Evolutionary conservation across 345 rosid species (phyloP).

Genomic region (Trapa bicornis): DNA sequence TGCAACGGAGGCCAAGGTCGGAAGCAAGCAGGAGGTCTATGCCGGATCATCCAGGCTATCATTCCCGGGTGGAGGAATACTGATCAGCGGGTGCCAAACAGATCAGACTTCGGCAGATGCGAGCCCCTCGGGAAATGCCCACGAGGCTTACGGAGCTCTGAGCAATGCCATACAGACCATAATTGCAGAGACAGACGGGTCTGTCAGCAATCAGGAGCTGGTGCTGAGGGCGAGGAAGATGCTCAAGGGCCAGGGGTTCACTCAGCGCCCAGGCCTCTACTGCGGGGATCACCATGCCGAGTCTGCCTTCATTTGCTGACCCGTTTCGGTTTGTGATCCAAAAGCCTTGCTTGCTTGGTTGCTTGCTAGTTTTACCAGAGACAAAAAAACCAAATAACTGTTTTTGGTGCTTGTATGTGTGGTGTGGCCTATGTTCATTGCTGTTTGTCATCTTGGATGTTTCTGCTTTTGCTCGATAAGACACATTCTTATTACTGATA

Average conservation of each 20-base stretch:
- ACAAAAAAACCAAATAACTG: too few relatives aligned
- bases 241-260: conserved; percentile 67
- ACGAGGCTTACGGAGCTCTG: conserved; percentile 79
- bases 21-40: conserved; percentile 59
- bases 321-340: not conserved
- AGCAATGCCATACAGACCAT: conserved; percentile 87
- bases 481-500: too few relatives aligned
- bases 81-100: conserved; percentile 87
- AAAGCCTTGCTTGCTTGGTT: too few relatives aligned
- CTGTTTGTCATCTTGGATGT: too few relatives aligned
- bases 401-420: too few relatives aligned
- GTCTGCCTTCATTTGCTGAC: conserved; percentile 46
- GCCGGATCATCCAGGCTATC: conserved; percentile 55
- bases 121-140: conserved; percentile 53
- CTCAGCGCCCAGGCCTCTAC: conserved; percentile 91
- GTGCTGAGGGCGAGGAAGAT: conserved; percentile 54
- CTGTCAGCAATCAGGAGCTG: conserved; percentile 42
- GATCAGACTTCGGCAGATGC: conserved; percentile 97
- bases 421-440: too few relatives aligned
- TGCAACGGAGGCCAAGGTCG: conserved; percentile 56
- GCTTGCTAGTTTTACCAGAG: too few relatives aligned
- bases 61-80: conserved; percentile 65
- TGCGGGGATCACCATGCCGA: conserved; percentile 57
- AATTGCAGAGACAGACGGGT: conserved; percentile 49
- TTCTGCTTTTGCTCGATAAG: too few relatives aligned